phyloP scores from a whole-genome alignment of 2,329 filamentous ascomycete species.

The Aspergillus candidus region DNA sequence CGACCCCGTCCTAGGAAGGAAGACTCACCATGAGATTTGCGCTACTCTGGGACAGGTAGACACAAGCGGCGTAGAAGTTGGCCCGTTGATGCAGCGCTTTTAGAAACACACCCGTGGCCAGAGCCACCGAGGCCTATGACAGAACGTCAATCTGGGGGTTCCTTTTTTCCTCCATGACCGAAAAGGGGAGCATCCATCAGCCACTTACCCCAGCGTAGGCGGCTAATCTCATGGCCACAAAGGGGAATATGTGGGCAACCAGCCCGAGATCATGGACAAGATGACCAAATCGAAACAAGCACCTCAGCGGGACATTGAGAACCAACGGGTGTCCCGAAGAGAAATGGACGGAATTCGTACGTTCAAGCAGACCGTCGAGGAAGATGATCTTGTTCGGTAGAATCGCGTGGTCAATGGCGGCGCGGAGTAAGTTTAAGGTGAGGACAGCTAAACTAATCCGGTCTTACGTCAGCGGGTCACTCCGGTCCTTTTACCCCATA shows the following conservation, averaged over 20 bases:
- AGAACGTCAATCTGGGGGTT: slow-evolving; percentile 7
- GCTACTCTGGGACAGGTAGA: slow-evolving; percentile 94
- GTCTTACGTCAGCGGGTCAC: slow-evolving; percentile 18
- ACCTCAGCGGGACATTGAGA: slow-evolving; percentile 17
- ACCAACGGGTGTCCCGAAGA: background rate
- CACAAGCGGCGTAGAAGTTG: slow-evolving; percentile 97
- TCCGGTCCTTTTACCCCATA: too few species aligned
- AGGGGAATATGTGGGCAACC: slow-evolving; percentile 15
- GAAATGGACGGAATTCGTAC: background rate
- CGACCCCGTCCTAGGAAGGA: slow-evolving; percentile 6
- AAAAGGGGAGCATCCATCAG: background rate
- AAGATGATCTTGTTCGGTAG: slow-evolving; percentile 1
- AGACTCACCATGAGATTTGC: slow-evolving; percentile 76
- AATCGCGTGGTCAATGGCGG: slow-evolving; percentile 10
- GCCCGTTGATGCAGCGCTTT: slow-evolving; percentile 91
- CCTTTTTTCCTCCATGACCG: background rate
- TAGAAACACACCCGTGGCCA: slow-evolving; percentile 75
- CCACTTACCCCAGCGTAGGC: slow-evolving; percentile 48
- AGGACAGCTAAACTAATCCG: slow-evolving; percentile 21
- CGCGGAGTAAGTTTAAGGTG: slow-evolving; percentile 1
- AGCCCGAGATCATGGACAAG: slow-evolving; percentile 26
- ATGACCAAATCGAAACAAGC: slow-evolving; percentile 3
- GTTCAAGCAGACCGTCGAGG: background rate
- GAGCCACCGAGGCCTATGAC: slow-evolving; percentile 66
- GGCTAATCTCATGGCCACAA: slow-evolving; percentile 42